Conservation (phyloP, 2,329 filamentous ascomycete species). For the Fusarium xylarioides region DNA sequence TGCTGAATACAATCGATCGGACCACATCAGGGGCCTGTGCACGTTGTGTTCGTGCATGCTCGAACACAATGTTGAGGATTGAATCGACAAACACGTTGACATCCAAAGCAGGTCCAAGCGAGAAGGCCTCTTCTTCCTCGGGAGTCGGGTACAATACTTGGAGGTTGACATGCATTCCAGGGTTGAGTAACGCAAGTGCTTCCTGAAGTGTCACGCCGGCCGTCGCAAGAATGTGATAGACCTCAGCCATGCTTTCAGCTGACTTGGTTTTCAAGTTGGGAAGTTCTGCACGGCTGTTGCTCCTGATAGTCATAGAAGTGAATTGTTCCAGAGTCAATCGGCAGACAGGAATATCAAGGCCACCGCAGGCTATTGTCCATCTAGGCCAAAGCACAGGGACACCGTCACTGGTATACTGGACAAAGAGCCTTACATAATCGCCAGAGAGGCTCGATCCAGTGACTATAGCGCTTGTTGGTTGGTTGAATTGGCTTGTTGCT, state of each 20-base stretch:
- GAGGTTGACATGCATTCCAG: slow-evolving; percentile 87
- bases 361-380: slow-evolving; percentile 81
- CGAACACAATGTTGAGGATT: slow-evolving; percentile 86
- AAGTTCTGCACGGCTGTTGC: slow-evolving; percentile 56
- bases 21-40: slow-evolving; percentile 74
- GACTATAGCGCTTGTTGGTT: slow-evolving; percentile 81
- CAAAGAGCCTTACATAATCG: slow-evolving; percentile 91
- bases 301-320: slow-evolving; percentile 58
- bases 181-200: slow-evolving; percentile 77
- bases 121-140: slow-evolving; percentile 74
- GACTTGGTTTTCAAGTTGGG: slow-evolving; percentile 56
- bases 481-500: slow-evolving; percentile 91
- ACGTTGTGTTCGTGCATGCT: slow-evolving; percentile 79
- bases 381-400: slow-evolving; percentile 87
- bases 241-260: slow-evolving; percentile 65
- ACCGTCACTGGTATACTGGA: slow-evolving; percentile 89
- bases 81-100: slow-evolving; percentile 88
- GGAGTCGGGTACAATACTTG: slow-evolving; percentile 86
- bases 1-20: slow-evolving; percentile 91
- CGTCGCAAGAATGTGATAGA: slow-evolving; percentile 76
- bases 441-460: slow-evolving; percentile 95
- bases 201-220: slow-evolving; percentile 84
- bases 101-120: slow-evolving; percentile 78
- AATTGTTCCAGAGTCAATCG: slow-evolving; percentile 81
- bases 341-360: slow-evolving; percentile 83